Evolutionary conservation across 495 filamentous ascomycete species (phyloP).

Genomic region (Neurospora hispaniola): DNA sequence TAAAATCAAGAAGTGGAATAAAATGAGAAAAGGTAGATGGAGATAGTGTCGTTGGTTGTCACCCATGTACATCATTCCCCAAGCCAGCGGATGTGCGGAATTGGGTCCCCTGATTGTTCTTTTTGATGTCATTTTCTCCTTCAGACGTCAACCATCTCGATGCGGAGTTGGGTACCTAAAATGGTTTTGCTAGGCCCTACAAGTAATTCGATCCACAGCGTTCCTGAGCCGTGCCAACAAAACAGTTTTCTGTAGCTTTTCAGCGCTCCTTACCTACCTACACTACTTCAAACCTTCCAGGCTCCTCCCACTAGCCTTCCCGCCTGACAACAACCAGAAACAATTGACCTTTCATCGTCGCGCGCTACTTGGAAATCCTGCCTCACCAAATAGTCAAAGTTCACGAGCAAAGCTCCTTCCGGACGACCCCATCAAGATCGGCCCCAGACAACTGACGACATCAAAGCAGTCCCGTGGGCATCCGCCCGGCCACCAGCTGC

Average conservation of each 20-base stretch:
- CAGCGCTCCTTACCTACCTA: too few species aligned
- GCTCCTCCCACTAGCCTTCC: too few species aligned
- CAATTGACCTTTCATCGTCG: background rate
- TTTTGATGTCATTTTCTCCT: background rate
- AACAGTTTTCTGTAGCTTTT: background rate
- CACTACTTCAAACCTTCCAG: background rate
- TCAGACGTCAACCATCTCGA: background rate
- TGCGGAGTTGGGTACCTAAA: too few species aligned
- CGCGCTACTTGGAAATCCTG: background rate
- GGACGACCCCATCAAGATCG: background rate
- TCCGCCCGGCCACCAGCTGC: background rate
- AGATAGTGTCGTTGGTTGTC: too few species aligned
- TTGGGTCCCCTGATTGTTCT: background rate
- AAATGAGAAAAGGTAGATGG: too few species aligned
- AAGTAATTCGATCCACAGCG: background rate
- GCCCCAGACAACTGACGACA: background rate
- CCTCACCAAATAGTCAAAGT: background rate
- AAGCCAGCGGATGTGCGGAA: background rate
- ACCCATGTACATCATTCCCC: background rate
- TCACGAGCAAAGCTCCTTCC: background rate
- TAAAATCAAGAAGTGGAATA: too few species aligned
- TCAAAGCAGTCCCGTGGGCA: background rate
- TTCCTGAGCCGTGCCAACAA: too few species aligned
- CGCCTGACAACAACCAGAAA: background rate
- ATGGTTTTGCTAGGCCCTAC: too few species aligned